Evolutionary conservation across 2,329 filamentous ascomycete genomes (phyloP), one percentile per base, ranked within the genome.

Genomic region (Xylaria digitata): DNA sequence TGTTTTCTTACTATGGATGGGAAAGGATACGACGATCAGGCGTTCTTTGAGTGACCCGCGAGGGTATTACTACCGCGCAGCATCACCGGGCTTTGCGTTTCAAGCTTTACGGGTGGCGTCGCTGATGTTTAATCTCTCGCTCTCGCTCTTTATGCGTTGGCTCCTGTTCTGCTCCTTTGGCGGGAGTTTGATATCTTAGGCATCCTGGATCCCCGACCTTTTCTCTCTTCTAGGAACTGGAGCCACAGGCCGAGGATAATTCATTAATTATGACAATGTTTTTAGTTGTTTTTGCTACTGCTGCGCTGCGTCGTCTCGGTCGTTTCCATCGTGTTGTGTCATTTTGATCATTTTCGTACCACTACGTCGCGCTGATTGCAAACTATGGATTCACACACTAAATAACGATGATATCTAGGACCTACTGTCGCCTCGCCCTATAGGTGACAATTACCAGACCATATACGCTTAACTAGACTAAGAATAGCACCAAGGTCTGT

Each of bases 11-110:
- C 26, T 30, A 48, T 49, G 26, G 30, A 49, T 37, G 48, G 54
- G 26, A 43, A 66, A 23, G 60, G 57, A 66, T 53, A 63, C 43
- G 40, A 67, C 40, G 30, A 63, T 55, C 54, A 54, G 67, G 67
- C 67, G 67, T 69, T 69, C 54, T 23, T 57, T 50, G 50, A 50
- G 32, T 19, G 63, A 34, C 26, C n/a, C 42, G 61, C 55, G 60
- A 61, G 45, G 64, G 56, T 13, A 57, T 55, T 43, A 32, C 59
- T 34, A 62, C 48, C 32, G 37, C 46, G 26, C 46, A 58, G 61
- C 53, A 55, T 55, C 62, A 55, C 52, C 46, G 26, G 49, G 46
- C 30, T 48, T 48, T 26, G 57, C 42, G 52, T 45, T 50, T 56
- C 23, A 40, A 50, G 49, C 52, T 40, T 40, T 43, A 15, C 34